Base-by-base conservation (phyloP, 208 protist species). In the Acanthamoeba polyphaga region DNA sequence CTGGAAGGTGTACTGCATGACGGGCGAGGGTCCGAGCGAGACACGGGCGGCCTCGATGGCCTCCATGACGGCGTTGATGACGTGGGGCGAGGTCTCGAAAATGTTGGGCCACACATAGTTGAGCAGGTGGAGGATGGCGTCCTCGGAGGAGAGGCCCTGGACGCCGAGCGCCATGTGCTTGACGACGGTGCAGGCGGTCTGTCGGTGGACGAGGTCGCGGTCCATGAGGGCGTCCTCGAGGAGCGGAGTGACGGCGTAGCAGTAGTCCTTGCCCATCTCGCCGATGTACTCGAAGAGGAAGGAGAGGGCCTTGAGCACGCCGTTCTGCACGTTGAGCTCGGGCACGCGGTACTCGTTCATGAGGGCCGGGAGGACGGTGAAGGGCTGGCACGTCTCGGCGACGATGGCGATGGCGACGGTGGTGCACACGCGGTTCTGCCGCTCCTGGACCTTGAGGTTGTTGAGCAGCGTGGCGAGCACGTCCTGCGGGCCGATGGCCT, bases 221-320 rank as follows among this genome's bases (percentile, higher is more conserved):
- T 99, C 99, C 95, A 99, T 99, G 64, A 99, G 98, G 6, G 99
- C 99, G 49, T 99, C 99, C 96, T 99, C 98, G 17, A 99, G 98
- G 22, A 99, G 96, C 51, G 99, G 99, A 0, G 99, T 98, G 13
- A 99, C 97, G 3, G 99, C 98, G 95, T 99, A 99, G 34, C 99
- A 98, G 97, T 99, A 99, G 97, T 99, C 99, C 95, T 99, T 99
- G 55, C 98, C 98, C 70, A 99, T 98, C 15, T 99, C 95, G 22
- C 99, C 99, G 96, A 99, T 99, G 72, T 99, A 99, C 96, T 99
- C 99, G 96, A 99, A 99, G 38, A 99, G 97, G 97, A 99, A 99
- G 38, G 98, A 99, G 17, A 99, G 96, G 49, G 84, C 93, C 78
- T 95, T 95, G 80, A 97, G 78, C 19, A 95, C 93, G 64, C 98